Evolutionary conservation across 495 filamentous ascomycete genomes (phyloP).

Genomic region (Aspergillus saccharolyticus): DNA sequence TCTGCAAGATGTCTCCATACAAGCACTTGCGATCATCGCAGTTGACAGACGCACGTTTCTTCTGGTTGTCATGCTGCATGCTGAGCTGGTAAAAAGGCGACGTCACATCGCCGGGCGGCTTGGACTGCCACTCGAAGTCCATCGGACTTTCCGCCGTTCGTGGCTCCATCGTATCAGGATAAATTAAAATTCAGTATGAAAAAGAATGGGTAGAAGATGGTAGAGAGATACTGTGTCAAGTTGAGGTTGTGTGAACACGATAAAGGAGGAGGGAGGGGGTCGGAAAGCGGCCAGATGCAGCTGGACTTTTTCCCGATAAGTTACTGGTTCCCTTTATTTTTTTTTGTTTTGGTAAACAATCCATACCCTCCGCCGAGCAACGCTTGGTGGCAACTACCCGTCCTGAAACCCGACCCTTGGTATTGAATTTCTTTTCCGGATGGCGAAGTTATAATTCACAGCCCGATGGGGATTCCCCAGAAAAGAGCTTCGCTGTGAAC

Average conservation of each 20-base stretch:
- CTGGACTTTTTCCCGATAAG: slow-evolving; percentile 17
- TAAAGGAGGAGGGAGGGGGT: not conserved
- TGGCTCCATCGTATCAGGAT: slow-evolving; percentile 30
- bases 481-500: too few relatives aligned
- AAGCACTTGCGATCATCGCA: not conserved
- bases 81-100: slow-evolving; percentile 56
- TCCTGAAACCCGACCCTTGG: not conserved
- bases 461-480: too few relatives aligned
- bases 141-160: slow-evolving; percentile 58
- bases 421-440: too few relatives aligned
- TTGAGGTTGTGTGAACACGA: not conserved
- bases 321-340: not conserved
- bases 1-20: not conserved
- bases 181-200: slow-evolving; percentile 1
- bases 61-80: slow-evolving; percentile 38
- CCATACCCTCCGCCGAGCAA: slow-evolving; percentile 12
- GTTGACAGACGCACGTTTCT: slow-evolving; percentile 46
- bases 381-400: not conserved
- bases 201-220: slow-evolving; percentile 9
- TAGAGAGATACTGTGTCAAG: slow-evolving; percentile 7
- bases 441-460: too few relatives aligned
- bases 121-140: slow-evolving; percentile 63
- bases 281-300: slow-evolving; percentile 11
- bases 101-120: slow-evolving; percentile 50
- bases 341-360: slow-evolving; percentile 24